A percentile compares a stretch with the other conserved stretches of the same genome.
Evolutionary conservation across 106 monocot genomes (phyloP).

Genomic region (Apostasia shenzhenica): DNA sequence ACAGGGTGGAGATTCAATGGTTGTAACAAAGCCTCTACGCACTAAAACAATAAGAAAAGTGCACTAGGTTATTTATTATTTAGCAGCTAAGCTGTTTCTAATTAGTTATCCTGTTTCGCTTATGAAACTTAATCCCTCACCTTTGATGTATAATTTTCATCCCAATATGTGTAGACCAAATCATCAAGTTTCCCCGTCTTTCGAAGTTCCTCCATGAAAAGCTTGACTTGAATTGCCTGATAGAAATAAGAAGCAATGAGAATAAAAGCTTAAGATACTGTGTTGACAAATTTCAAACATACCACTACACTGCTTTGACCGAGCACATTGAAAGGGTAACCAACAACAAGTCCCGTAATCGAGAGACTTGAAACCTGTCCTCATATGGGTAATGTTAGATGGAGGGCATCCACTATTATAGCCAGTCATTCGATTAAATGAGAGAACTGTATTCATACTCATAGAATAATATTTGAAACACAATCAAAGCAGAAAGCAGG

Average conservation of each 20-base stretch:
- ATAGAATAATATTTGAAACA: background rate
- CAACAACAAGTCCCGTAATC: constrained; percentile 65
- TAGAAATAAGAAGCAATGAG: constrained; percentile 8
- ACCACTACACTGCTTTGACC: constrained; percentile 52
- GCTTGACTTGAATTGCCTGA: constrained; percentile 63
- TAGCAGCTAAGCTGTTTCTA: no score
- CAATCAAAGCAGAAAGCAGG: background rate
- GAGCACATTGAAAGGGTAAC: constrained; percentile 56
- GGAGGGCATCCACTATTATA: background rate
- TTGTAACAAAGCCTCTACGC: constrained; percentile 65
- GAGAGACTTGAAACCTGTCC: constrained; percentile 50
- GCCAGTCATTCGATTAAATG: background rate
- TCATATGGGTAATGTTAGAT: background rate
- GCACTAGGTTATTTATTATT: no score
- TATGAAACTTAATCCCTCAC: constrained; percentile 19
- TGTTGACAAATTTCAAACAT: background rate
- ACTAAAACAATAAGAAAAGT: constrained; percentile 24
- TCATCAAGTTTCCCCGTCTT: constrained; percentile 60
- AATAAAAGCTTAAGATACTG: background rate
- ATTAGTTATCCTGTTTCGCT: no score
- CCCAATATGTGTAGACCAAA: constrained; percentile 72
- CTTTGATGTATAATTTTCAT: constrained; percentile 91
- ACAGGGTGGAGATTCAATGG: constrained; percentile 67
- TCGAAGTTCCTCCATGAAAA: constrained; percentile 59
- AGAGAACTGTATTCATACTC: background rate